Conservation (phyloP, 108 stramenopile genomes). For the Discostella pseudostelligera region DNA sequence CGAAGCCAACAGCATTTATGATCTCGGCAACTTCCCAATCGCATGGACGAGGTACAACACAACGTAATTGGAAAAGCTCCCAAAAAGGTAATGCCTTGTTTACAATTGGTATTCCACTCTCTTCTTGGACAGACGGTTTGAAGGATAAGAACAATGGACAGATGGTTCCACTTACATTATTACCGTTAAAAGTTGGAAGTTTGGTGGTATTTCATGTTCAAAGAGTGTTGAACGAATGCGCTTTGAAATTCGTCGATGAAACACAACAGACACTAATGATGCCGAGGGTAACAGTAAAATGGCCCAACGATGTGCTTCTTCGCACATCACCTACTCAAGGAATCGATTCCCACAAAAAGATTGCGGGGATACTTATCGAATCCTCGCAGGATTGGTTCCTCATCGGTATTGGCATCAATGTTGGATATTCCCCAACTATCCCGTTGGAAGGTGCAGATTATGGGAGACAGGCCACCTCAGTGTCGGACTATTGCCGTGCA, state of each 20-base stretch:
- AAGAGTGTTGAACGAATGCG: constrained; percentile 17
- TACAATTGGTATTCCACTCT: constrained; percentile 46
- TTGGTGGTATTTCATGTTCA: constrained; percentile 53
- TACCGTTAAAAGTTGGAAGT: constrained; percentile 63
- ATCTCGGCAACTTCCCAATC: constrained; percentile 47
- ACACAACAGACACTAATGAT: neutral
- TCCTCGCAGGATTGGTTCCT: constrained; percentile 74
- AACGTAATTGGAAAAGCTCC: constrained; percentile 42
- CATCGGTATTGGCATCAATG: constrained; percentile 91
- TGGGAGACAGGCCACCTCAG: constrained; percentile 66
- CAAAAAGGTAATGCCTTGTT: constrained; percentile 45
- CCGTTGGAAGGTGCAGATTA: constrained; percentile 51
- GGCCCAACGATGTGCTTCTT: constrained; percentile 94
- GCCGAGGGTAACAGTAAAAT: constrained; percentile 77
- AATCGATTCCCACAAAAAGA: constrained; percentile 44
- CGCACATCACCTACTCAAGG: constrained; percentile 53
- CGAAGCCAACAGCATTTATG: constrained; percentile 30
- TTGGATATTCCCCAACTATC: constrained; percentile 80
- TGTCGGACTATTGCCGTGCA: constrained; percentile 49
- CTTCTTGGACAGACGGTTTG: constrained; percentile 43
- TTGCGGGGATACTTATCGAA: constrained; percentile 47
- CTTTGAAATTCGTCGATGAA: neutral
- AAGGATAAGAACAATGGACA: constrained; percentile 30
- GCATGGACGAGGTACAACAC: constrained; percentile 41
- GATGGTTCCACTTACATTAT: constrained; percentile 53